Percentiles rank a stretch among this genome's conserved stretches.
phyloP scores from a whole-genome alignment of 106 monocot genomes.

The Cymbidium sinense region DNA sequence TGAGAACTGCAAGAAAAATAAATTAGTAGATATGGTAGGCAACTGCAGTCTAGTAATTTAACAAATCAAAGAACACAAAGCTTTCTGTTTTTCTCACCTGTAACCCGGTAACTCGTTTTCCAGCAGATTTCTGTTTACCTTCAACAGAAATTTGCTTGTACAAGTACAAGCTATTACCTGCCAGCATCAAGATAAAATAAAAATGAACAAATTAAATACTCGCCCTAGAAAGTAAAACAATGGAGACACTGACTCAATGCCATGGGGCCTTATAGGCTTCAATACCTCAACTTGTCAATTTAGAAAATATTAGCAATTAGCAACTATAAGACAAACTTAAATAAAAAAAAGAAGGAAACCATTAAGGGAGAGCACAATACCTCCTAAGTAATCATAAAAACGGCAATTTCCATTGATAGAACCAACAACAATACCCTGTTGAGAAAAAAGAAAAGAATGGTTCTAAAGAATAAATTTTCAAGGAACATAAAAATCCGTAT shows the following conservation, averaged over 20 bases:
- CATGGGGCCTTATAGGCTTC: neutral
- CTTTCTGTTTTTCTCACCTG: conserved; percentile 36
- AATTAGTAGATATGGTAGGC: neutral
- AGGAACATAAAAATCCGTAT: neutral
- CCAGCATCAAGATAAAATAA: neutral
- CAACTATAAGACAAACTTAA: neutral
- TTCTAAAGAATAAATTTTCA: neutral
- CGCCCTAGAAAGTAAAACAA: neutral
- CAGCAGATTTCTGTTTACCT: conserved; percentile 51
- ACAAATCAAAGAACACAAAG: neutral
- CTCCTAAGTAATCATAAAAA: conserved; percentile 49
- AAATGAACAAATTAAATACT: neutral
- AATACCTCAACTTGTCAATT: neutral
- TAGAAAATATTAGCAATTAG: neutral
- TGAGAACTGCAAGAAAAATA: conserved; percentile 35
- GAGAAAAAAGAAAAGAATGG: neutral
- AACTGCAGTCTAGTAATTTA: neutral
- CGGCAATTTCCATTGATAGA: conserved; percentile 52
- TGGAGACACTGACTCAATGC: neutral
- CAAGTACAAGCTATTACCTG: conserved; percentile 22
- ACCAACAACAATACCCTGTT: conserved; percentile 81
- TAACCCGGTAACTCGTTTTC: conserved; percentile 53
- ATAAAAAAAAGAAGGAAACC: neutral
- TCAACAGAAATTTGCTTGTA: conserved; percentile 35
- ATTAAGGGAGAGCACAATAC: conserved; percentile 9